Evolutionary conservation across 176 grass and related monocot species (phyloP), one percentile per base, ranked within the genome.

Genomic region (Carex littledalei): DNA sequence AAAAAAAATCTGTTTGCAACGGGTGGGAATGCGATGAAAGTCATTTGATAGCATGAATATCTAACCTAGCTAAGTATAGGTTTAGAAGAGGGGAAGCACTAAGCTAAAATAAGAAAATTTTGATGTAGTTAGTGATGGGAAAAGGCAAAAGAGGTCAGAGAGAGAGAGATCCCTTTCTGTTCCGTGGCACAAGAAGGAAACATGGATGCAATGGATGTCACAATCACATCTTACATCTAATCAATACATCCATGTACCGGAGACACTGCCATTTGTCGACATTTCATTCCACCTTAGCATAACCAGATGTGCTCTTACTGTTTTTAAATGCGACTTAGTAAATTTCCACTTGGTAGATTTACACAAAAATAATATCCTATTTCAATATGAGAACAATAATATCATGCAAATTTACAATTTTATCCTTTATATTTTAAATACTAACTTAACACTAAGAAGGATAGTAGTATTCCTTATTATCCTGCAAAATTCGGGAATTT

Each of bases 41-140:
- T 63, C 57, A 81, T 81, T 63, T 63, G 17, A 22, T 63, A 81
- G 79, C 18, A 81, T 81, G 59, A 39, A 79, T 63, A 79, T 63
- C 57, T 63, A 81, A 32, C 79, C 79, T 81, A 32, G 57, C 79
- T 81, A 81, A 81, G 54, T 20, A 47, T 81, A 81, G 79, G 79
- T 62, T 81, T 63, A 81, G 79, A 81, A 32, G 3, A 81, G 79
- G 43, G 32, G 14, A 63, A 16, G 3, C 79, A 81, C 58, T 81
- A 22, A 43, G 1, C 5, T 62, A 61, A 81, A 81, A 24, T 47
- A 81, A 39, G 58, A 45, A 63, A 78, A 81, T 64, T 22, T 21
- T 22, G 56, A 81, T 63, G 35, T 81, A 34, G 43, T 45, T 45
- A 45, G 43, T 39, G 8, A 47, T 21, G 3, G 6, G 73, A 29